phyloP scores from a whole-genome alignment of 371 early-diverging fungal genomes.

The Parasitella parasitica region DNA sequence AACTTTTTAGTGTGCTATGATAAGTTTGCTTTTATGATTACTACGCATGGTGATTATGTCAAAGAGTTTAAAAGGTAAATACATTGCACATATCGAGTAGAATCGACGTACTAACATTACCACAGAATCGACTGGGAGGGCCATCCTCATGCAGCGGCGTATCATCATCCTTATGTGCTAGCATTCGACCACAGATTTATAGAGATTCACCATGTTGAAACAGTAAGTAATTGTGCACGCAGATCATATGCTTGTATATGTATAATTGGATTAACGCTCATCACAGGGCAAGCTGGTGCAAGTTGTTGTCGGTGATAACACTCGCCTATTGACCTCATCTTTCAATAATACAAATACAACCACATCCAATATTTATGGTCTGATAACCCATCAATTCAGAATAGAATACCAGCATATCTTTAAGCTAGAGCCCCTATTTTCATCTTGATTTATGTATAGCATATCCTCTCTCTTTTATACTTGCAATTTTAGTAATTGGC shows the following conservation, averaged over 20 bases:
- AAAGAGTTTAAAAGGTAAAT: constrained; percentile 9
- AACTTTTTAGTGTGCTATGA: constrained; percentile 79
- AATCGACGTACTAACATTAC: no score
- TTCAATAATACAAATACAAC: constrained; percentile 12
- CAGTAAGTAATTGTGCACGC: no score
- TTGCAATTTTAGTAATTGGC: no score
- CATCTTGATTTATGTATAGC: neutral
- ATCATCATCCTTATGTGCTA: constrained; percentile 76
- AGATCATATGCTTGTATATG: no score
- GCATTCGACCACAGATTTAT: constrained; percentile 88
- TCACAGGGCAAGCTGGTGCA: constrained; percentile 36
- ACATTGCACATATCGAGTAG: no score
- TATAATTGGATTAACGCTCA: no score
- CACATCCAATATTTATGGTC: constrained; percentile 33
- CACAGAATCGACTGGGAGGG: constrained; percentile 51
- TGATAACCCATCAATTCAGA: constrained; percentile 28
- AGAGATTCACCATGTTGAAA: constrained; percentile 83
- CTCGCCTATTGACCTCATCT: constrained; percentile 19
- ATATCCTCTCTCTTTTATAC: no score
- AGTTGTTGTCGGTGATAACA: constrained; percentile 29
- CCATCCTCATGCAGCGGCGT: constrained; percentile 58
- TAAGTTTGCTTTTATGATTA: constrained; percentile 82
- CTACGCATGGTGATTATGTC: constrained; percentile 63
- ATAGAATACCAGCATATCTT: constrained; percentile 34
- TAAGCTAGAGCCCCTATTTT: constrained; percentile 10